Evolutionary conservation across 306 rosid genomes (phyloP).

Genomic region (Fragaria ananassa): DNA sequence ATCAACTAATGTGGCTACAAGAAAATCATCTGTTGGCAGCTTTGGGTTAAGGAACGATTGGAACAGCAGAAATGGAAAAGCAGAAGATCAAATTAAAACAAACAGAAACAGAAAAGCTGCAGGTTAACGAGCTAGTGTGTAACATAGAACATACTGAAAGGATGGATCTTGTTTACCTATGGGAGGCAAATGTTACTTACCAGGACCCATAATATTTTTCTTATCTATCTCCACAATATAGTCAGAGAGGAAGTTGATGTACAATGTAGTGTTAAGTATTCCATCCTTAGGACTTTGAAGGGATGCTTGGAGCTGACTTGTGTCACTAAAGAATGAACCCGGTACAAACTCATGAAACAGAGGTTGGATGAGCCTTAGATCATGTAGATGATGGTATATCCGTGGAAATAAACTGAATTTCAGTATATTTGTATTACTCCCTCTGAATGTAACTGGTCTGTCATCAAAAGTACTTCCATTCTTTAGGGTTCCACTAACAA

Average conservation of each 20-base stretch:
- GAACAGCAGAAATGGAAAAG: background rate
- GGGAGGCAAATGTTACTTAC: slow-evolving; percentile 45
- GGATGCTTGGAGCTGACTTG: slow-evolving; percentile 63
- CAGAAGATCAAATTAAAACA: background rate
- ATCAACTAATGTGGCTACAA: background rate
- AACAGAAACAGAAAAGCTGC: background rate
- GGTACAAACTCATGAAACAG: slow-evolving; percentile 88
- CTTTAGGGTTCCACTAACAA: slow-evolving; percentile 69
- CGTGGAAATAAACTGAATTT: slow-evolving; percentile 81
- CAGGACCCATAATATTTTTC: slow-evolving; percentile 76
- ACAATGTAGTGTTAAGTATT: slow-evolving; percentile 69
- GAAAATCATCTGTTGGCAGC: background rate
- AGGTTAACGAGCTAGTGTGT: background rate
- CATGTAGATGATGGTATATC: slow-evolving; percentile 60
- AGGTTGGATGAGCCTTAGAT: slow-evolving; percentile 85
- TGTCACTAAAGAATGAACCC: slow-evolving; percentile 66
- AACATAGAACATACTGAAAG: background rate
- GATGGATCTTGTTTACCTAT: slow-evolving; percentile 8
- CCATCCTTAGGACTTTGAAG: slow-evolving; percentile 77
- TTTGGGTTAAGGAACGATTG: background rate
- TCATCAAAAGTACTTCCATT: slow-evolving; percentile 66
- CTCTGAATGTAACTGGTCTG: slow-evolving; percentile 85
- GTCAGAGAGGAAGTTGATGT: slow-evolving; percentile 73
- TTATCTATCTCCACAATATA: slow-evolving; percentile 79
- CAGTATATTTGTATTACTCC: slow-evolving; percentile 60